Evolutionary conservation across 371 early-diverging fungal genomes (phyloP).

Genomic region (Mortierella sp.): DNA sequence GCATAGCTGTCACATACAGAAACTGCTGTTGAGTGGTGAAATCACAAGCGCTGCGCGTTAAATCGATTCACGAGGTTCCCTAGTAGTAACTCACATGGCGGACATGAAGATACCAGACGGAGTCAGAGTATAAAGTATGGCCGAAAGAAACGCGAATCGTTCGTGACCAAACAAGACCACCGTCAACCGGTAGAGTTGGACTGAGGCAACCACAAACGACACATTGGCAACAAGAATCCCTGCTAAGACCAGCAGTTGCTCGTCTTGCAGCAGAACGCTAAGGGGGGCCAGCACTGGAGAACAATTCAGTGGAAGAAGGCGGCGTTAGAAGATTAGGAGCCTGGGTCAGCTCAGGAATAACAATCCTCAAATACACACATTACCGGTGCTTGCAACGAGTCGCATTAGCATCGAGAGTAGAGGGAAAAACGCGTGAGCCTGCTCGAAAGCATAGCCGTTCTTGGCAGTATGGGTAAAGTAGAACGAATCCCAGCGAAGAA

Average conservation of each 20-base stretch:
- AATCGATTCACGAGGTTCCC: no score
- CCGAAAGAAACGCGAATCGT: conserved; percentile 69
- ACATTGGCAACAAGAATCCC: conserved; percentile 80
- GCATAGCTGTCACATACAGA: conserved; percentile 66
- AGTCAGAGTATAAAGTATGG: conserved; percentile 78
- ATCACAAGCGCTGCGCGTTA: background rate
- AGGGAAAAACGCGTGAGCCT: conserved; percentile 95
- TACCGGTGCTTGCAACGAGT: conserved; percentile 60
- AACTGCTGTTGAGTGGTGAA: background rate
- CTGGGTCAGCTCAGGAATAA: no score
- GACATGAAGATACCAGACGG: conserved; percentile 92
- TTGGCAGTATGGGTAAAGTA: conserved; percentile 88
- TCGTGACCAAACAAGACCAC: conserved; percentile 61
- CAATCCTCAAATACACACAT: no score
- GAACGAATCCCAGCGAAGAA: conserved; percentile 93
- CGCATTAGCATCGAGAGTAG: conserved; percentile 76
- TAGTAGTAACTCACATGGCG: conserved; percentile 64
- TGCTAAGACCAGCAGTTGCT: conserved; percentile 62
- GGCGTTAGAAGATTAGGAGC: background rate
- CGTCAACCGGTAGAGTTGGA: conserved; percentile 74
- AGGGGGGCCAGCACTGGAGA: conserved; percentile 30
- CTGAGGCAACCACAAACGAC: conserved; percentile 81
- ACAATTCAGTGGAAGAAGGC: background rate
- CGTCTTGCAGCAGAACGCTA: conserved; percentile 53
- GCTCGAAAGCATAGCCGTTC: conserved; percentile 87